Evolutionary conservation across 768 basidiomycete genomes (phyloP), one percentile per base, ranked within the genome.

Genomic region (Pisolithus albus): DNA sequence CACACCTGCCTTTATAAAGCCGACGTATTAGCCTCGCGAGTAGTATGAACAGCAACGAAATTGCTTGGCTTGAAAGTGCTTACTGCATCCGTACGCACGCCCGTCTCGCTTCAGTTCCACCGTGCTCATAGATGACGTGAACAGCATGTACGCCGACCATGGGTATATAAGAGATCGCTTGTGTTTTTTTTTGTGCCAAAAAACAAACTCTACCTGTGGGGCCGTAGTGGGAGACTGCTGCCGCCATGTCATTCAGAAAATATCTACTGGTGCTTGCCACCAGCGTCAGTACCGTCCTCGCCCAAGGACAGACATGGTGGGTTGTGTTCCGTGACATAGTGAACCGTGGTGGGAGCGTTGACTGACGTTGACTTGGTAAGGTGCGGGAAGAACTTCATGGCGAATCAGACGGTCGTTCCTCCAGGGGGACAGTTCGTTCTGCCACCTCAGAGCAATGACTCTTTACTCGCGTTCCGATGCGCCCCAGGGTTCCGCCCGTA

Each of bases 301-400:
- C 62, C 19, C 64, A 64, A 40, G 55, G 41, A 30, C 32, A 41
- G 28, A 63, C 64, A 57, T 68, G 66, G 65, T 62, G 7, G 37
- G 56, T 40, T 44, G 18, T 4, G 5, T 7, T 34, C 34, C 34
- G 13, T 34, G 34, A 1, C 13, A 11, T 34, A 34, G 34, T 34
- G 34, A 34, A 15, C 11, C 34, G 13, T 15, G 34, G 15, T 34
- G 1, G 34, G 11, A 34, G 5, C 11, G 34, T 34, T 34, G 13
- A 15, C 34, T 34, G 34, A 34, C 13, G 34, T 13, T 5, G 32
- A 13, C 11, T 4, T 13, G 30, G n/a, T 23, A 28, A 79, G 79
- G 77, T 79, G 78, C 43, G 76, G 75, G 39, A 79, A 79, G 61
- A 71, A 77, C 55, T 80, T 64, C 58, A 73, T 72, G 67, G 34